Conservation (phyloP, 768 basidiomycete genomes). For the Trichaptum fuscoviolaceum region DNA sequence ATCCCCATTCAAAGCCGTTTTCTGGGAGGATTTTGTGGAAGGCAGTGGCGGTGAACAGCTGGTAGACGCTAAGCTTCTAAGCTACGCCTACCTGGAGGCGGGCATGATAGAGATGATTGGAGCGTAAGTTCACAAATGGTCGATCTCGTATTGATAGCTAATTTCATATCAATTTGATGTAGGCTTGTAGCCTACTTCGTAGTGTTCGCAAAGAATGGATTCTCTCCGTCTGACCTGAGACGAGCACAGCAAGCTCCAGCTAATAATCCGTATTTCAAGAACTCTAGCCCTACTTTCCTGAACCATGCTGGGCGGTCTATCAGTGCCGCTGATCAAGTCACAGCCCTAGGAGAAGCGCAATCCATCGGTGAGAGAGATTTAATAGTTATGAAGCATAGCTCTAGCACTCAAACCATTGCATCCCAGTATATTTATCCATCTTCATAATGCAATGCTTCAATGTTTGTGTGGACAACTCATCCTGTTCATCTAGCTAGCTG, state of each 20-base stretch:
- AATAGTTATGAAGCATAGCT: background rate
- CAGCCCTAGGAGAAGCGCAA: conserved; percentile 56
- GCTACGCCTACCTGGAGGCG: conserved; percentile 63
- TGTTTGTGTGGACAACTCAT: conserved; percentile 27
- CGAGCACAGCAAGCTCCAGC: conserved; percentile 36
- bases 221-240: conserved; percentile 52
- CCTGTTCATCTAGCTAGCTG: background rate
- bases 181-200: conserved; percentile 63
- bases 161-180: background rate
- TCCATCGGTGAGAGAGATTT: conserved; percentile 40
- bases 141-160: background rate
- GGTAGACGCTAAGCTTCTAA: conserved; percentile 56
- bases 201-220: conserved; percentile 58
- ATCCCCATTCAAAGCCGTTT: conserved; percentile 50
- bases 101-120: conserved; percentile 56
- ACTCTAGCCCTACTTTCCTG: conserved; percentile 47
- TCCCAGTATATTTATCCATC: conserved; percentile 52
- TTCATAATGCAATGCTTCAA: conserved; percentile 70
- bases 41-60: conserved; percentile 50
- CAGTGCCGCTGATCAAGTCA: conserved; percentile 42
- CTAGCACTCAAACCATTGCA: background rate
- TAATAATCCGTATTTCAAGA: conserved; percentile 35
- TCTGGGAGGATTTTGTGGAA: conserved; percentile 56
- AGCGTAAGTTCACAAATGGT: conserved; percentile 33
- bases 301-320: conserved; percentile 47